Conservation (phyloP, 345 rosid species). For the Viola odorata region DNA sequence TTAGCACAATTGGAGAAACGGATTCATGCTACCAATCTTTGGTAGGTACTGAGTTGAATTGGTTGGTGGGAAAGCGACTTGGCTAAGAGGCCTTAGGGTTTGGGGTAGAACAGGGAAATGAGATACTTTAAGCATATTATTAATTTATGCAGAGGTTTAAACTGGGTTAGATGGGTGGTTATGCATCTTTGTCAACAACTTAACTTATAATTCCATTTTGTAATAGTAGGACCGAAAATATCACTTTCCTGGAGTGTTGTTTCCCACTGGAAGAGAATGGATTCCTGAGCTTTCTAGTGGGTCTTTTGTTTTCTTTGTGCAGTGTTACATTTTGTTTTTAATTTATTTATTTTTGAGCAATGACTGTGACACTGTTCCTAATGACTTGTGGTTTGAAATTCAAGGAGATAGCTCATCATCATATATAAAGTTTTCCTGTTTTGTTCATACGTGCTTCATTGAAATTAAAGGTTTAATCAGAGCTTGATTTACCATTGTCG, state of each 20-base stretch:
- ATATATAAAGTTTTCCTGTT: not conserved
- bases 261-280: not conserved
- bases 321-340: too few species aligned
- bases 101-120: not conserved
- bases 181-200: not conserved
- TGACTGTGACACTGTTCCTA: too few species aligned
- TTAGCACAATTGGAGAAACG: not conserved
- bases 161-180: constrained; percentile 9
- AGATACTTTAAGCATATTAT: not conserved
- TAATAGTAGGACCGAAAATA: not conserved
- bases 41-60: not conserved
- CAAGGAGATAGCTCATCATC: too few species aligned
- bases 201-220: constrained; percentile 6
- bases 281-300: not conserved
- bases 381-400: too few species aligned
- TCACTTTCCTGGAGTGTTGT: not conserved
- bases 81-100: not conserved
- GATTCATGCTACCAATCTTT: constrained; percentile 1
- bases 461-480: not conserved
- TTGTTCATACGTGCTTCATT: too few species aligned
- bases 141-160: not conserved
- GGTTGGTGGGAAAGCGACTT: constrained; percentile 20
- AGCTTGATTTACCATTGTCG: not conserved
- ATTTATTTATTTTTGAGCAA: too few species aligned
- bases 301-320: not conserved